These are phyloP conservation scores for Colletotrichum sp. DNA, from an alignment of 2,329 filamentous ascomycete genomes.

Conservation along the genomic window DNA sequence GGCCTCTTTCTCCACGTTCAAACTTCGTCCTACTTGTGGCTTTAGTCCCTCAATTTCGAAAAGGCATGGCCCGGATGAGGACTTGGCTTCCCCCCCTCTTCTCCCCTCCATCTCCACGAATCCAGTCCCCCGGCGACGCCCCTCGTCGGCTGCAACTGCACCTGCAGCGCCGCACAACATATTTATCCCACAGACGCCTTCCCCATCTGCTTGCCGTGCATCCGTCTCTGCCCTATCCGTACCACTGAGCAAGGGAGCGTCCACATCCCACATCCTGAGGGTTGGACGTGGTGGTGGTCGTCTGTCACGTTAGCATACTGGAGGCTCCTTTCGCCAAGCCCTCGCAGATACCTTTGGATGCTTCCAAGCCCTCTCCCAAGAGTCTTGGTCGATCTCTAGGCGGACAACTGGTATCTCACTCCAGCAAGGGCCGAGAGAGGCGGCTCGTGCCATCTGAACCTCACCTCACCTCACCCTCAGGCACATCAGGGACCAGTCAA, in stretches of 20 bases:
- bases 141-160: slow-evolving; percentile 15
- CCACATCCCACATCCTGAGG: neutral
- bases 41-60: neutral
- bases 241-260: neutral
- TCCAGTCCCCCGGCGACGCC: slow-evolving; percentile 9
- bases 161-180: slow-evolving; percentile 16
- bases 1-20: neutral
- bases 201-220: slow-evolving; percentile 10
- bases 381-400: slow-evolving; percentile 16
- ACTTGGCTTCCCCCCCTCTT: neutral
- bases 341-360: neutral
- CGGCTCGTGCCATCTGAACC: slow-evolving; percentile 19
- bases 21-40: neutral
- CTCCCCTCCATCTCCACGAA: slow-evolving; percentile 17
- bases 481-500: neutral
- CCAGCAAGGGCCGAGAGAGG: slow-evolving; percentile 10
- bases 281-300: neutral
- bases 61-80: neutral
- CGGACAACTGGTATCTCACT: neutral
- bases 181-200: neutral
- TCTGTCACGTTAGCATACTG: neutral
- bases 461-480: neutral
- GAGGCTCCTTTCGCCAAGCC: neutral
- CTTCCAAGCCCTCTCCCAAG: slow-evolving; percentile 10
- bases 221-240: slow-evolving; percentile 14